Percentiles rank a stretch among this genome's conserved stretches.
Conservation (phyloP, 2,329 filamentous ascomycete genomes). For the Ophiobolus disseminans region DNA sequence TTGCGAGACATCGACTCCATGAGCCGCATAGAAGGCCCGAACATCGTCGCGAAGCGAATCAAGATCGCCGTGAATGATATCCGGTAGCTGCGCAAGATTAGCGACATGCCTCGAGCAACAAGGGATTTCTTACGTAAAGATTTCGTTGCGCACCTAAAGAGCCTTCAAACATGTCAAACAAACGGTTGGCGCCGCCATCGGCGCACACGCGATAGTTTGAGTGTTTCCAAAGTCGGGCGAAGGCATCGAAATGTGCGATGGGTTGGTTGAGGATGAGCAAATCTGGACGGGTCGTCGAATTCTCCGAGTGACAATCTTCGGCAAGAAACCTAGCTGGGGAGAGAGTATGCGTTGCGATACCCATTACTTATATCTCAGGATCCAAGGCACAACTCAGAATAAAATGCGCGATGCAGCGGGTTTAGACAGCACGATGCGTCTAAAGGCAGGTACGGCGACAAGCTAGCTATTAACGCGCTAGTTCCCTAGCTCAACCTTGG, state of each 20-base stretch:
- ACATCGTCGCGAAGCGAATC: slow-evolving; percentile 77
- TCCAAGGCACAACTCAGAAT: too few relatives aligned
- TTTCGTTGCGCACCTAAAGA: slow-evolving; percentile 26
- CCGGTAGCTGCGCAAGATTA: slow-evolving; percentile 42
- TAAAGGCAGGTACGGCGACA: slow-evolving; percentile 6
- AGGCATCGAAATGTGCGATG: slow-evolving; percentile 57
- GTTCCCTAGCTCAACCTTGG: too few relatives aligned
- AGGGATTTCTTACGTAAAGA: slow-evolving; percentile 37
- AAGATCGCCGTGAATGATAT: slow-evolving; percentile 85
- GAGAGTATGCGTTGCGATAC: slow-evolving; percentile 21
- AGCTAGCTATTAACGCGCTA: slow-evolving; percentile 12
- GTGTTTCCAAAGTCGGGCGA: slow-evolving; percentile 56
- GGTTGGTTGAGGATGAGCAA: slow-evolving; percentile 57
- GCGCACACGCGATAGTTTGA: slow-evolving; percentile 77
- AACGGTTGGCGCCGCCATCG: slow-evolving; percentile 87
- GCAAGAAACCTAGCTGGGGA: slow-evolving; percentile 38
- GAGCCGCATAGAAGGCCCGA: slow-evolving; percentile 69
- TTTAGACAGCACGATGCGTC: slow-evolving; percentile 10
- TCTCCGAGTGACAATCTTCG: slow-evolving; percentile 22
- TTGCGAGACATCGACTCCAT: slow-evolving; percentile 68
- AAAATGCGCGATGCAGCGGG: slow-evolving; percentile 1
- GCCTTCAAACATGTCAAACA: slow-evolving; percentile 61
- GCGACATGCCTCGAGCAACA: background rate
- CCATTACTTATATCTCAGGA: slow-evolving; percentile 15
- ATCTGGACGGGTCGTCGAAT: slow-evolving; percentile 30